These are phyloP conservation scores for Penicillium hesseltinei DNA, from an alignment of 2,329 filamentous ascomycete genomes.

Conservation along the genomic window DNA sequence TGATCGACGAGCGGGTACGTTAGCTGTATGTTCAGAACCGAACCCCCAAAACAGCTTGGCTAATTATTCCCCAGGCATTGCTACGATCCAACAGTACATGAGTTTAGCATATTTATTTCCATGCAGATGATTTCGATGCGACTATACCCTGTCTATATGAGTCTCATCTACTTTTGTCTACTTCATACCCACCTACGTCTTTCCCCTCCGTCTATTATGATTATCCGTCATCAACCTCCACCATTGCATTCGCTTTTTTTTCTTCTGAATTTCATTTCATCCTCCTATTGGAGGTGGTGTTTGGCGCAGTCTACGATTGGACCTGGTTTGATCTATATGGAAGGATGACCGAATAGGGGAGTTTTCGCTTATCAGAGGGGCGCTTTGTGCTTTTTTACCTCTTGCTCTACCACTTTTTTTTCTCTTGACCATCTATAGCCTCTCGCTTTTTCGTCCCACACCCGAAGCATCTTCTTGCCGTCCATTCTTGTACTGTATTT, in stretches of 20 bases:
- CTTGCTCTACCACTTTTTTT: slow-evolving; percentile 9
- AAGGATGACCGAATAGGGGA: slow-evolving; percentile 23
- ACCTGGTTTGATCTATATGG: slow-evolving; percentile 18
- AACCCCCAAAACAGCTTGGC: slow-evolving; percentile 2
- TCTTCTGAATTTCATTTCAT: slow-evolving; percentile 5
- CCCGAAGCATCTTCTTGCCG: slow-evolving; percentile 13
- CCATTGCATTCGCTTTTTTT: slow-evolving; percentile 20
- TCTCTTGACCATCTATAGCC: slow-evolving; percentile 21
- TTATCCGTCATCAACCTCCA: background rate
- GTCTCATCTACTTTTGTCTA: slow-evolving; percentile 17
- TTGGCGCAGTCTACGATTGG: slow-evolving; percentile 21
- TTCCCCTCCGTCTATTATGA: slow-evolving; percentile 7
- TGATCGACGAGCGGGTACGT: slow-evolving; percentile 59
- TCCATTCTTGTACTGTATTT: slow-evolving; percentile 33
- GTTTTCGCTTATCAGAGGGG: slow-evolving; percentile 22
- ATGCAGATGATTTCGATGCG: slow-evolving; percentile 27
- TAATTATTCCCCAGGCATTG: slow-evolving; percentile 36
- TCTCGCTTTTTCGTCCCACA: slow-evolving; percentile 14
- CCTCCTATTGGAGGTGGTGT: slow-evolving; percentile 15
- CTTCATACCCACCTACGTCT: slow-evolving; percentile 20
- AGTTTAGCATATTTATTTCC: slow-evolving; percentile 30
- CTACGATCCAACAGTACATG: slow-evolving; percentile 52
- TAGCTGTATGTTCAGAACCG: slow-evolving; percentile 14
- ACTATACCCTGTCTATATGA: slow-evolving; percentile 30
- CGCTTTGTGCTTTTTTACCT: slow-evolving; percentile 12